These are phyloP conservation scores for Scheffersomyces titani DNA, from an alignment of 1,139 yeast species.

Conservation along the genomic window DNA sequence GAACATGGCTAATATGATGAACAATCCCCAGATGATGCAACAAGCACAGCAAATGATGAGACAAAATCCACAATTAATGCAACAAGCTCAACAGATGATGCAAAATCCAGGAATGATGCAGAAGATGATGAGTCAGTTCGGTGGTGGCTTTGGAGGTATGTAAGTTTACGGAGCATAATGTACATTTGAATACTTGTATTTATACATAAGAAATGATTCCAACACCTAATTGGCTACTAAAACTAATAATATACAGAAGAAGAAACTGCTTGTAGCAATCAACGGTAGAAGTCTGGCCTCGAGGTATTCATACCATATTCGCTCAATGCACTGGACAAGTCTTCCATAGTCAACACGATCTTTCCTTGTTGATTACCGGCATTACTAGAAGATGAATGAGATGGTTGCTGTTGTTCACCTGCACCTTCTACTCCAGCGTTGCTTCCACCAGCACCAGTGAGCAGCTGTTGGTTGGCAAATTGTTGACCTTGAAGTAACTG, in stretches of 20 bases:
- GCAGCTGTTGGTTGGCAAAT: constrained; percentile 46
- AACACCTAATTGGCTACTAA: neutral
- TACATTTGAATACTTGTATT: neutral
- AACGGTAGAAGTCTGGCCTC: constrained; percentile 92
- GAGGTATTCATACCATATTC: constrained; percentile 92
- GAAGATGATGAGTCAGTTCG: constrained; percentile 77
- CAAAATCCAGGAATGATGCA: constrained; percentile 64
- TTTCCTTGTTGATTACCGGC: constrained; percentile 72
- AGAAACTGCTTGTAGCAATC: constrained; percentile 6
- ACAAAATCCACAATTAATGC: constrained; percentile 75
- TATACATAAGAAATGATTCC: neutral
- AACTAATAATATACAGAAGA: neutral
- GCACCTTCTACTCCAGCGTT: constrained; percentile 40
- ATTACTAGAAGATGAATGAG: constrained; percentile 32
- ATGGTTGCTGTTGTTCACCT: constrained; percentile 34
- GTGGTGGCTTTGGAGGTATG: constrained; percentile 49
- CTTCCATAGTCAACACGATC: constrained; percentile 84
- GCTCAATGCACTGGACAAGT: constrained; percentile 78
- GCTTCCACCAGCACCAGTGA: constrained; percentile 38
- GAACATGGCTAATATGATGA: constrained; percentile 34
- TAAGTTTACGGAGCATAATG: constrained; percentile 2
- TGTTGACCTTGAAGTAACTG: constrained; percentile 73
- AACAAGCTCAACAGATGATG: constrained; percentile 56
- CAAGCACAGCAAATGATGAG: constrained; percentile 59
- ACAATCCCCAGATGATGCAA: constrained; percentile 39